Conservation (phyloP, 345 rosid genomes). For the Acer negundo region DNA sequence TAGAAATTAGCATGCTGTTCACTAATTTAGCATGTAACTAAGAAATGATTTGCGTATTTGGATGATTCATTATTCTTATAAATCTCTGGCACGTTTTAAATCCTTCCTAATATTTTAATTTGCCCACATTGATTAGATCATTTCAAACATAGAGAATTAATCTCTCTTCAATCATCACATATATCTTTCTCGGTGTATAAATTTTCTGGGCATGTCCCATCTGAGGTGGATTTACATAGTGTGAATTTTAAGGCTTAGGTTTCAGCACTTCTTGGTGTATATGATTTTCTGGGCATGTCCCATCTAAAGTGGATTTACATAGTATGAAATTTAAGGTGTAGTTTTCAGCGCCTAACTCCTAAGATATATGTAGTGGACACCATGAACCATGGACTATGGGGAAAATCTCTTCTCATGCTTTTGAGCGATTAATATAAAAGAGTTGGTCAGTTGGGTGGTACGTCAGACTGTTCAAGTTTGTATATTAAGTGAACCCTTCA, state of each 20-base stretch:
- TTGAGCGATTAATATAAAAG: neutral
- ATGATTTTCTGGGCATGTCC: neutral
- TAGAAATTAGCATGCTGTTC: neutral
- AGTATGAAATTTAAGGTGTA: neutral
- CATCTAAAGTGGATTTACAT: neutral
- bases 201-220: neutral
- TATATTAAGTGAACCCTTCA: neutral
- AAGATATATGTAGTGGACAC: neutral
- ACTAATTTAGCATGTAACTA: neutral
- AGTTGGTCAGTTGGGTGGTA: no score
- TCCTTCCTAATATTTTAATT: slow-evolving; percentile 10
- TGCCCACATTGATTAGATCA: slow-evolving; percentile 1
- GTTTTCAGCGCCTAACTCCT: no score
- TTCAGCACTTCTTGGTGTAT: neutral
- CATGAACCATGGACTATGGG: neutral
- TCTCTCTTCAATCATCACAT: neutral
- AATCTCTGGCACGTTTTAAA: neutral
- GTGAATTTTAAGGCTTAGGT: neutral
- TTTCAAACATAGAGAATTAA: neutral
- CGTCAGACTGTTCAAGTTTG: neutral
- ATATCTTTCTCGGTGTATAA: neutral
- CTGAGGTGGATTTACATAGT: neutral
- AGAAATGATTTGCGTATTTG: neutral
- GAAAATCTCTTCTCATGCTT: neutral
- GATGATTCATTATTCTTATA: neutral